Base-by-base conservation (phyloP, 768 basidiomycete species). In the Jaapia argillacea region DNA sequence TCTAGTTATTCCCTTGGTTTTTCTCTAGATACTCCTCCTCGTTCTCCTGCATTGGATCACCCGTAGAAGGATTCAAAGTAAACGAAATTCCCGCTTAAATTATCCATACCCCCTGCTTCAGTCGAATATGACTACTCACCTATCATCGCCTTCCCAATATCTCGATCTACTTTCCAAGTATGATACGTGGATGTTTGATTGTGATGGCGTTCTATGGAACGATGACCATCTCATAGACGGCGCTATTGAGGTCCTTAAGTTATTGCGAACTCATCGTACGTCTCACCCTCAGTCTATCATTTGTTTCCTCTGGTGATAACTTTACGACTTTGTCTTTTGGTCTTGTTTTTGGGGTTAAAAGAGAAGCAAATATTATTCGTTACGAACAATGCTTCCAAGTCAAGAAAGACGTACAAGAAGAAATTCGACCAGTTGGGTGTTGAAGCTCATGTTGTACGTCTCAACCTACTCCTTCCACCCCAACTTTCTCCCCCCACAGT, bases 351-450 rank as follows among this genome's bases (percentile, higher is more conserved):
- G 38, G 20, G 39, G 27, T 50, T 42, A 45, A 45, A 60, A 90
- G 90, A 72, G 57, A 97, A 89, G 71, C 72, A 77, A 47, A 66
- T 96, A 24, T 64, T 97, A 6, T 98, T 98, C 56, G 92, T 96
- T 41, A 97, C 93, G 14, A 99, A 99, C 66, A 99, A 98, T 59
- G 93, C 94, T 37, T 88, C 83, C 44, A 94, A 97, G 65, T 94
- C 91, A 4, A 70, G 96, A 49, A 77, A 65, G 58, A 81, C 66
- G 58, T 93, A 93, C 75, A 92, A 89, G 69, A 65, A 65, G 36
- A 94, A 93, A 62, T 96, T 99, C 58, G 90, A 97, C 62, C 71
- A 79, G 54, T 74, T 98, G 42, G 91, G 87, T 31, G 72, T 97
- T 26, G 71, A 90, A 58, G 89, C 81, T 25, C 71, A 81, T 57